A percentile compares a stretch with the other conserved stretches of the same genome.
phyloP scores from a whole-genome alignment of 768 basidiomycete genomes.

The Sporobolomyces pararoseus region DNA sequence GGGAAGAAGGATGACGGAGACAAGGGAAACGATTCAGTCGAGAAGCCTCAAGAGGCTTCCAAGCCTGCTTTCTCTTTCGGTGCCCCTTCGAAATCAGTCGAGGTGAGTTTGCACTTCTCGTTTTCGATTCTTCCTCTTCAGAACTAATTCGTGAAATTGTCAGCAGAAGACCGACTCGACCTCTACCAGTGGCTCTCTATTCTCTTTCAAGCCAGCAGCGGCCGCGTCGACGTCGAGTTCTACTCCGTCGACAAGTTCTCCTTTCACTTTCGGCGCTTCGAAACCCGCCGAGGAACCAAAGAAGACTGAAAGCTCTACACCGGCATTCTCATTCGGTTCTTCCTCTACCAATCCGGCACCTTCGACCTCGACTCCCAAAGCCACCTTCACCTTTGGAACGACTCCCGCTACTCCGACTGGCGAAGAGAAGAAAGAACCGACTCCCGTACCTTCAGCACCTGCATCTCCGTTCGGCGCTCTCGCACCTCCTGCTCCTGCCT shows the following conservation, averaged over 20 bases:
- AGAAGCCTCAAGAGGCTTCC: neutral
- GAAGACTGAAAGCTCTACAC: conserved; percentile 9
- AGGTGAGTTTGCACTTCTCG: conserved; percentile 10
- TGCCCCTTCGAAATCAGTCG: conserved; percentile 3
- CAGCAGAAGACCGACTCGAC: conserved; percentile 25
- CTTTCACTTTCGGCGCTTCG: conserved; percentile 18
- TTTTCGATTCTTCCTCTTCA: too few species aligned
- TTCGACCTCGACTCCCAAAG: neutral
- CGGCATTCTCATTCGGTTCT: conserved; percentile 30
- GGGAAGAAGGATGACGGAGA: conserved; percentile 14
- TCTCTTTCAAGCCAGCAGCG: conserved; percentile 15
- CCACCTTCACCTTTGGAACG: conserved; percentile 26
- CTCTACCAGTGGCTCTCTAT: conserved; percentile 1
- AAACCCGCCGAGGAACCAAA: conserved; percentile 10
- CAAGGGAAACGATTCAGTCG: neutral
- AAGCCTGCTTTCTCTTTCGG: conserved; percentile 30
- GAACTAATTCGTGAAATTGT: too few species aligned
- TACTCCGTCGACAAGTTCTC: conserved; percentile 1
- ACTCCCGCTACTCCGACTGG: conserved; percentile 27
- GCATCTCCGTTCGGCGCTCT: conserved; percentile 24
- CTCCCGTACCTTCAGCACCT: conserved; percentile 5
- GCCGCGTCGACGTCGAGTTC: conserved; percentile 2
- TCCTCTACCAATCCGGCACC: neutral
- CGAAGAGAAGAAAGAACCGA: conserved; percentile 25
- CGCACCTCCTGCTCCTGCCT: neutral